Evolutionary conservation across 2,329 filamentous ascomycete species (phyloP).

Genomic region (Grosmannia huntii): DNA sequence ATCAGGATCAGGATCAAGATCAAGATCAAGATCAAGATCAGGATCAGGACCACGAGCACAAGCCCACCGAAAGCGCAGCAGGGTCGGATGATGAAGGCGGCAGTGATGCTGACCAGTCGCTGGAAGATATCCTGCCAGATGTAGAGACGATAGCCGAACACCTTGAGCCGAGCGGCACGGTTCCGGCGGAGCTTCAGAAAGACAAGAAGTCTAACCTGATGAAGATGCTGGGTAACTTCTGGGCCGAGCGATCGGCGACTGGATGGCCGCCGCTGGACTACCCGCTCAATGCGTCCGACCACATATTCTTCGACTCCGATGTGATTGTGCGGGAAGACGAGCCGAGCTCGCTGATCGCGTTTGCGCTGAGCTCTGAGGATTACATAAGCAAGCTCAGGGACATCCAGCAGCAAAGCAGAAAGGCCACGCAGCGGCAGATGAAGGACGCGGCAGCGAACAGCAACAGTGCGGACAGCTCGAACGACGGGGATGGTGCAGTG

Average conservation of each 20-base stretch:
- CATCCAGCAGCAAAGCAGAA: constrained; percentile 38
- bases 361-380: constrained; percentile 77
- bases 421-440: constrained; percentile 20
- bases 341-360: constrained; percentile 88
- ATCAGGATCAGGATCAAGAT: no score
- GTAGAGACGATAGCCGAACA: constrained; percentile 50
- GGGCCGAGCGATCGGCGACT: constrained; percentile 93
- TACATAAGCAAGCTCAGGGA: constrained; percentile 68
- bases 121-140: constrained; percentile 56
- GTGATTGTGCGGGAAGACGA: constrained; percentile 97
- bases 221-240: constrained; percentile 94
- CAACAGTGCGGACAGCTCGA: constrained; percentile 14
- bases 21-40: neutral
- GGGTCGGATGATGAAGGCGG: constrained; percentile 55
- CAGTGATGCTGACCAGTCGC: constrained; percentile 61
- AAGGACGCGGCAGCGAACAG: constrained; percentile 15
- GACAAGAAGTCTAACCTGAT: constrained; percentile 88
- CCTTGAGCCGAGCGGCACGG: constrained; percentile 46
- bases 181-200: constrained; percentile 66
- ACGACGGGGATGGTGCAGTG: neutral
- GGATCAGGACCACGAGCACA: constrained; percentile 21
- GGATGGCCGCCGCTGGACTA: constrained; percentile 91
- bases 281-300: constrained; percentile 73
- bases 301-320: constrained; percentile 93
- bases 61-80: constrained; percentile 38